These are phyloP conservation scores for Bipolaris zeicola DNA, from an alignment of 2,329 filamentous ascomycete species.

Conservation along the genomic window DNA sequence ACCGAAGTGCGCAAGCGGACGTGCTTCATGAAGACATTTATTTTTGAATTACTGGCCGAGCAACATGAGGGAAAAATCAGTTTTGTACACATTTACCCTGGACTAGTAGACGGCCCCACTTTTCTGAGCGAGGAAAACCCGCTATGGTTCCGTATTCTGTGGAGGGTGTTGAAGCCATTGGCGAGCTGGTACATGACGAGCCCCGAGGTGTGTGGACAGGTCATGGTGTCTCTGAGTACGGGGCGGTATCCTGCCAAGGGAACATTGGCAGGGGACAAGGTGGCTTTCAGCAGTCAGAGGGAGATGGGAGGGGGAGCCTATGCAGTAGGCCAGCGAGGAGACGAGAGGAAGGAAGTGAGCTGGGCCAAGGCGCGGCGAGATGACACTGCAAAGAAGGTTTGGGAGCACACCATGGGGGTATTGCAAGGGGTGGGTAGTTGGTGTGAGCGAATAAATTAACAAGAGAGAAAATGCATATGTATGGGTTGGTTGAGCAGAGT, in stretches of 20 bases:
- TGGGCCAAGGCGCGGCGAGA: slow-evolving; percentile 27
- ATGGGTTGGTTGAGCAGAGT: not conserved
- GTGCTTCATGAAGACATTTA: slow-evolving; percentile 42
- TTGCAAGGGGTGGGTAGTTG: not conserved
- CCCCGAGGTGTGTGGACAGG: slow-evolving; percentile 36
- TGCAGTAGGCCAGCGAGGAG: slow-evolving; percentile 28
- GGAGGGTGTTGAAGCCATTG: slow-evolving; percentile 33
- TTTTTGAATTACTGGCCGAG: slow-evolving; percentile 34
- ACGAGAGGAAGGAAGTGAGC: slow-evolving; percentile 25
- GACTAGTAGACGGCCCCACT: slow-evolving; percentile 39
- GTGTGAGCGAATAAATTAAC: not conserved
- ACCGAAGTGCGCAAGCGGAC: slow-evolving; percentile 35
- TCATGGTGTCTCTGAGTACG: slow-evolving; percentile 41
- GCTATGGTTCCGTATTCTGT: slow-evolving; percentile 38
- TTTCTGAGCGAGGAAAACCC: slow-evolving; percentile 35
- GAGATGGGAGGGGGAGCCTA: slow-evolving; percentile 37
- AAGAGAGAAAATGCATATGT: not conserved
- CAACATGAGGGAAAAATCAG: slow-evolving; percentile 31
- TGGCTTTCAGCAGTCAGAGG: slow-evolving; percentile 27
- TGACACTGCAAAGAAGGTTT: slow-evolving; percentile 38
- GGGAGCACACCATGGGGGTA: slow-evolving; percentile 36
- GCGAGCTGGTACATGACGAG: slow-evolving; percentile 29
- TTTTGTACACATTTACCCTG: slow-evolving; percentile 42
- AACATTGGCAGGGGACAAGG: slow-evolving; percentile 14
- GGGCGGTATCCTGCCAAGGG: slow-evolving; percentile 29